Percentiles rank a stretch among this genome's conserved stretches.
Conservation (phyloP, 2,329 filamentous ascomycete species). For the Fusarium miscanthi region DNA sequence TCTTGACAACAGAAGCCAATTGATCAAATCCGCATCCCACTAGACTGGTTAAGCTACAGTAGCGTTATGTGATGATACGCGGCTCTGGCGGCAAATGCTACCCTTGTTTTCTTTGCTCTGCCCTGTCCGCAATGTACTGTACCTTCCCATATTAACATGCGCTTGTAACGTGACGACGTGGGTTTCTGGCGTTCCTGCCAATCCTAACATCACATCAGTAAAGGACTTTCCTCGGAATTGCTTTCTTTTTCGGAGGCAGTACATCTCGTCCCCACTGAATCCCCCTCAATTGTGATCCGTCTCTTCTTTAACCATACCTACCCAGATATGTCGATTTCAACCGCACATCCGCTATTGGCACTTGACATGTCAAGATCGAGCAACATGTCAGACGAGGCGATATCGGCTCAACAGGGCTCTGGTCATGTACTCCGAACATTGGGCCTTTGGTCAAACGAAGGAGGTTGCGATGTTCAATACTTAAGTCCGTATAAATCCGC, state of each 20-base stretch:
- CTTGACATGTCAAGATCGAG: conserved; percentile 2
- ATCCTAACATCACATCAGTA: not conserved
- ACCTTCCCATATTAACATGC: conserved; percentile 7
- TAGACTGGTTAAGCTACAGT: conserved; percentile 17
- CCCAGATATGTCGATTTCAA: conserved; percentile 16
- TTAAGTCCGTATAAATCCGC: not conserved
- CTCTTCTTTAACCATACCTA: not conserved
- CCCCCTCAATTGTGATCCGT: conserved; percentile 17
- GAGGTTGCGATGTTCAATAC: not conserved
- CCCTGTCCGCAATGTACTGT: not conserved
- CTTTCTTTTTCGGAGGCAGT: conserved; percentile 14
- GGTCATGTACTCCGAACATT: not conserved
- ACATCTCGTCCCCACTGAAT: conserved; percentile 4
- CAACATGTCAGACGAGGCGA: conserved; percentile 12
- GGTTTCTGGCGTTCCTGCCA: conserved; percentile 15
- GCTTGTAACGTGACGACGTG: conserved; percentile 6
- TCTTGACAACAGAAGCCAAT: conserved; percentile 24
- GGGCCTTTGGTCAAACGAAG: conserved; percentile 1
- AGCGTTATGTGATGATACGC: conserved; percentile 20
- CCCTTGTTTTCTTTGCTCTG: conserved; percentile 2
- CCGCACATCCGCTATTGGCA: conserved; percentile 7
- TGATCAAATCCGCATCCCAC: conserved; percentile 17
- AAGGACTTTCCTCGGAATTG: conserved; percentile 32
- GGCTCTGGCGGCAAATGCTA: conserved; percentile 42
- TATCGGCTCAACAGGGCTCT: conserved; percentile 1